phyloP scores from a whole-genome alignment of 257 asterid species.

The Mitragyna speciosa region DNA sequence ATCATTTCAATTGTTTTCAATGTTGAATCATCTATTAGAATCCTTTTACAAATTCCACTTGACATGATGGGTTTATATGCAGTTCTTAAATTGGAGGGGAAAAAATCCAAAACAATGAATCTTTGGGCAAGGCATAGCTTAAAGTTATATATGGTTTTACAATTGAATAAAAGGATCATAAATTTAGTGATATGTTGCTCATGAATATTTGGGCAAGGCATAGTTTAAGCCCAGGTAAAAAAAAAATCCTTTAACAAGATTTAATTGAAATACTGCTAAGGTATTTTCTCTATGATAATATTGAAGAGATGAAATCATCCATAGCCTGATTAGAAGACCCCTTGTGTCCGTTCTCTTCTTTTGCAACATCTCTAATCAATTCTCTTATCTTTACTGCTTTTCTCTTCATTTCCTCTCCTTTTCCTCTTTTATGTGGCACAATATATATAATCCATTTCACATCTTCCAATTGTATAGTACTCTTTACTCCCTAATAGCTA shows the following conservation, averaged over 20 bases:
- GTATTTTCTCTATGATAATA: conserved; percentile 27
- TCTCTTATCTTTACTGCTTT: conserved; percentile 55
- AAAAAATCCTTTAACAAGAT: neutral
- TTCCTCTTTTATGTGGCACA: conserved; percentile 49
- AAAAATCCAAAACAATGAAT: too few species aligned
- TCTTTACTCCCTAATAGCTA: conserved; percentile 46
- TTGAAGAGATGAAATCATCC: conserved; percentile 51
- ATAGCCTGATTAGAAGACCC: conserved; percentile 61
- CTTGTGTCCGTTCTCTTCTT: conserved; percentile 35
- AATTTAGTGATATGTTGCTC: too few species aligned
- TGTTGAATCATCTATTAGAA: too few species aligned
- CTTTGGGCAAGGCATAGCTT: too few species aligned
- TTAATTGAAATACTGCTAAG: neutral
- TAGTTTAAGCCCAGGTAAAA: too few species aligned
- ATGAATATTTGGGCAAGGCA: too few species aligned
- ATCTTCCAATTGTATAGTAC: conserved; percentile 42
- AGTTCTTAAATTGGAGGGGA: too few species aligned
- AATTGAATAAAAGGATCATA: too few species aligned
- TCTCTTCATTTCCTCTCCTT: conserved; percentile 59
- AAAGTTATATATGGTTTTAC: too few species aligned
- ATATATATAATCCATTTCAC: conserved; percentile 59
- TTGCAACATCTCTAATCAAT: conserved; percentile 51
- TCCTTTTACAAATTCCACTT: too few species aligned
- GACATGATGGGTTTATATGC: too few species aligned
- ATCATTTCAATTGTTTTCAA: too few species aligned